Evolutionary conservation across 768 basidiomycete genomes (phyloP).

Genomic region (Hypsizygus marmoreus): DNA sequence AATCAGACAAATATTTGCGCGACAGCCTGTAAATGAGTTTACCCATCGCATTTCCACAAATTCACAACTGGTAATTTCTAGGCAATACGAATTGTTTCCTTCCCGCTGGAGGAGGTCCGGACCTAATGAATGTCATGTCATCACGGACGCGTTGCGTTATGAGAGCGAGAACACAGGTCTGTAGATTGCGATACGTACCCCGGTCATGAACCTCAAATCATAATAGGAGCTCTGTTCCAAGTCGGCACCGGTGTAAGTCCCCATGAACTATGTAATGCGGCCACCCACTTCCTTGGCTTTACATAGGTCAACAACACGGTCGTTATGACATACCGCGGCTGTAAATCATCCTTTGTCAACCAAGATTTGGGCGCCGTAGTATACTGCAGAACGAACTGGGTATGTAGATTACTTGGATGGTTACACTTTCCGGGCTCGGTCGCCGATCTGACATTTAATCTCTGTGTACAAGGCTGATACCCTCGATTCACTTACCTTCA

Average conservation of each 20-base stretch:
- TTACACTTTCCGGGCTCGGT: too few relatives aligned
- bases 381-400: constrained; percentile 53
- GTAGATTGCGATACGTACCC: constrained; percentile 5
- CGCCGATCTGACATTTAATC: not conserved
- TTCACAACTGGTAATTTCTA: constrained; percentile 16
- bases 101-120: constrained; percentile 47
- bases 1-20: constrained; percentile 47
- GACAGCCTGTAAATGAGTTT: constrained; percentile 39
- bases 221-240: constrained; percentile 31
- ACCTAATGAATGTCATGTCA: constrained; percentile 49
- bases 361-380: constrained; percentile 38
- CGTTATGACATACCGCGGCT: constrained; percentile 41
- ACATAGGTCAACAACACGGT: constrained; percentile 40
- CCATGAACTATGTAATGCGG: not conserved
- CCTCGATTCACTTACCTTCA: constrained; percentile 43
- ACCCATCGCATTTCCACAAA: not conserved
- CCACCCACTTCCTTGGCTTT: not conserved
- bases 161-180: constrained; percentile 47
- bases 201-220: not conserved
- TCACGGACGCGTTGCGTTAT: constrained; percentile 49
- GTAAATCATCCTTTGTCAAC: constrained; percentile 51
- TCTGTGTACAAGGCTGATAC: too few relatives aligned
- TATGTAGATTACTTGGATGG: too few relatives aligned
- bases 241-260: constrained; percentile 31
- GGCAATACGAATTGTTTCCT: constrained; percentile 48